Evolutionary conservation across 345 rosid genomes (phyloP), one percentile per base, ranked within the genome.

Genomic region (Hibiscus mutabilis): DNA sequence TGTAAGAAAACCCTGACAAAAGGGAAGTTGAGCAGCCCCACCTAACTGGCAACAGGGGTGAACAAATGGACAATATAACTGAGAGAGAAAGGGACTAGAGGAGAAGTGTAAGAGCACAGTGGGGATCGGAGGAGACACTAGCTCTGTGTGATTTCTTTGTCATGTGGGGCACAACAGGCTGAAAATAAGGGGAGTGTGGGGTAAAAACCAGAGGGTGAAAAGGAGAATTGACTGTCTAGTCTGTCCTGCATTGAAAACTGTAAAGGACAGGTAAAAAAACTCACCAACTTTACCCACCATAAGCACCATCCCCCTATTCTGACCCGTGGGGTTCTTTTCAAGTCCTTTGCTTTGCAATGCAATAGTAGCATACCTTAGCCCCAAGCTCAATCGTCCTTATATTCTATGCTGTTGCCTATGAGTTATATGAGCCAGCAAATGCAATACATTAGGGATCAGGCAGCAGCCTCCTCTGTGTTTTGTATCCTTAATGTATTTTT

Each of bases 1-100:
- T 13, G 64, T 3, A 33, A 59, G 81, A 79, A 78, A 82, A 69
- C 73, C 69, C 77, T 73, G 88, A 78, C 79, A 79, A 75, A 71
- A 78, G 80, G 85, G 86, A 82, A 65, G 97, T 83, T 91, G 87
- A 91, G 60, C 98, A 88, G 91, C 76, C 84, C 86, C 79, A 89
- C 97, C 97, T 84, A 91, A 82, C 77, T 49, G 68, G 21, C 27
- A 66, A 29, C 75, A 69, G 42, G 75, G 68, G 59, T 63, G 72
- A 71, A 69, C 62, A 74, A 62, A 61, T 4, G 70, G 81, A 74
- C 79, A 64, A 66, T 4, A 57, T 2, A 58, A 69, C 70, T 52
- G 60, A 22, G 19, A 58, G 66, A 31, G 49, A 63, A 70, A 47
- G 66, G 46, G 35, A 25, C 18, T 44, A 75, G 33, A 11, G 70